Evolutionary conservation across 1,284 basidiomycete genomes (phyloP).

Genomic region (Schizophyllum amplum): DNA sequence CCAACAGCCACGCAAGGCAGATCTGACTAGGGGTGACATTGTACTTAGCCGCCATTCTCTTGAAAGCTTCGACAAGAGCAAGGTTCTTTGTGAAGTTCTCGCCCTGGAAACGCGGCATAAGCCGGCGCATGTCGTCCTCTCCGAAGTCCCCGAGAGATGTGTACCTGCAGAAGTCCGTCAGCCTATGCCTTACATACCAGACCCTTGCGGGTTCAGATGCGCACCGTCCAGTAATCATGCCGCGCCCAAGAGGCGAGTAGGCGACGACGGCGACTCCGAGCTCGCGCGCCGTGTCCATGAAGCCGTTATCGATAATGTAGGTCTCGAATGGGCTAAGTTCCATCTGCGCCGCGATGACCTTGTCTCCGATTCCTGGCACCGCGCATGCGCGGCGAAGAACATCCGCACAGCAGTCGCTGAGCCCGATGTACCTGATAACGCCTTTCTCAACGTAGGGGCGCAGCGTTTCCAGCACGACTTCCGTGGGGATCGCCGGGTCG

Average conservation of each 20-base stretch:
- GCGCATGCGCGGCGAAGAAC: slow-evolving; percentile 33
- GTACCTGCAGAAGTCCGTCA: slow-evolving; percentile 35
- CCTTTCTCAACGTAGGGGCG: slow-evolving; percentile 28
- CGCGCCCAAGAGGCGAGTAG: slow-evolving; percentile 38
- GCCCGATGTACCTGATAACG: slow-evolving; percentile 30
- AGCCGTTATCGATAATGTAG: slow-evolving; percentile 20
- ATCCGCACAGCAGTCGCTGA: slow-evolving; percentile 35
- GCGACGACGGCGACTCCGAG: slow-evolving; percentile 15
- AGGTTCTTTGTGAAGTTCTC: slow-evolving; percentile 39
- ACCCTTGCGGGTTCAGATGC: slow-evolving; percentile 14
- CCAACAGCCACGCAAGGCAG: slow-evolving; percentile 41
- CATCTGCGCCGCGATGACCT: slow-evolving; percentile 33
- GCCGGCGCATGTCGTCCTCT: slow-evolving; percentile 6
- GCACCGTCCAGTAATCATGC: slow-evolving; percentile 41
- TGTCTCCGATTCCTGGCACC: slow-evolving; percentile 21
- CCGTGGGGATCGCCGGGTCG: slow-evolving; percentile 31
- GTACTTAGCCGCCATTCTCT: slow-evolving; percentile 24
- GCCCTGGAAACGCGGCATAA: slow-evolving; percentile 21
- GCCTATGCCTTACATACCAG: background rate
- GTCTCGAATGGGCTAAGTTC: slow-evolving; percentile 35
- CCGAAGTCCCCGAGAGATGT: slow-evolving; percentile 7
- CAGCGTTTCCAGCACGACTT: slow-evolving; percentile 32
- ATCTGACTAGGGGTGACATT: slow-evolving; percentile 35
- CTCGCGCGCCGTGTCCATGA: slow-evolving; percentile 13
- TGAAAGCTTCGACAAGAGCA: slow-evolving; percentile 25